phyloP scores from a whole-genome alignment of 1,284 basidiomycete species.

The Ceratorhiza oryzae-sativae region DNA sequence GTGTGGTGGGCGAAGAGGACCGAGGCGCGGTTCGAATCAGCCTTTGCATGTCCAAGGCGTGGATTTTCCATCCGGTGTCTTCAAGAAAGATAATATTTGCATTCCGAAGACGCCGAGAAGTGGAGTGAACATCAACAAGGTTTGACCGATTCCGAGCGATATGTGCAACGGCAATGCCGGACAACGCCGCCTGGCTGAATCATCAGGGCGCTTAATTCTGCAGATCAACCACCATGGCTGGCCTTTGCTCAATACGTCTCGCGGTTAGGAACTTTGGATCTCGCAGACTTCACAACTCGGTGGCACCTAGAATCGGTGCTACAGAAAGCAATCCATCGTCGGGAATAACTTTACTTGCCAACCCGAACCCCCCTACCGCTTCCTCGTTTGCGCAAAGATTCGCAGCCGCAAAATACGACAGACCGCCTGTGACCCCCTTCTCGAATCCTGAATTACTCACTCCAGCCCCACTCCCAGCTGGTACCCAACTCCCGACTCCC shows the following conservation, averaged over 20 bases:
- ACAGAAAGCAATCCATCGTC: not conserved
- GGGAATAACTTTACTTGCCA: not conserved
- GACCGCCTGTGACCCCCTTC: conserved; percentile 28
- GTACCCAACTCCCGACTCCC: conserved; percentile 63
- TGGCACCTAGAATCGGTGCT: not conserved
- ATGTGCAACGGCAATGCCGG: too few relatives aligned
- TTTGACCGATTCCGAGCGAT: too few relatives aligned
- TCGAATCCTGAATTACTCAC: conserved; percentile 4
- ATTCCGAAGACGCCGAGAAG: too few relatives aligned
- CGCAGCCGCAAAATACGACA: conserved; percentile 24
- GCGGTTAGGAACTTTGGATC: not conserved
- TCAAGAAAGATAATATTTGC: too few relatives aligned
- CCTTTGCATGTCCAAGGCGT: too few relatives aligned
- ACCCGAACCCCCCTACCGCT: not conserved
- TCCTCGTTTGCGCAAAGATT: conserved; percentile 23
- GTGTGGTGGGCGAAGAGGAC: not conserved
- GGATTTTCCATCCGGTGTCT: too few relatives aligned
- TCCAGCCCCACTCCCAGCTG: conserved; percentile 16
- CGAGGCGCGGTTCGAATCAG: too few relatives aligned
- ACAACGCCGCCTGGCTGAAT: not conserved
- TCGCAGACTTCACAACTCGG: not conserved
- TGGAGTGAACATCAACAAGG: too few relatives aligned
- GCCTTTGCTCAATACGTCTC: not conserved
- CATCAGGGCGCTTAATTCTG: not conserved
- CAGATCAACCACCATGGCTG: not conserved